phyloP scores from a whole-genome alignment of 2,329 filamentous ascomycete species.

The Penicillium sp. region DNA sequence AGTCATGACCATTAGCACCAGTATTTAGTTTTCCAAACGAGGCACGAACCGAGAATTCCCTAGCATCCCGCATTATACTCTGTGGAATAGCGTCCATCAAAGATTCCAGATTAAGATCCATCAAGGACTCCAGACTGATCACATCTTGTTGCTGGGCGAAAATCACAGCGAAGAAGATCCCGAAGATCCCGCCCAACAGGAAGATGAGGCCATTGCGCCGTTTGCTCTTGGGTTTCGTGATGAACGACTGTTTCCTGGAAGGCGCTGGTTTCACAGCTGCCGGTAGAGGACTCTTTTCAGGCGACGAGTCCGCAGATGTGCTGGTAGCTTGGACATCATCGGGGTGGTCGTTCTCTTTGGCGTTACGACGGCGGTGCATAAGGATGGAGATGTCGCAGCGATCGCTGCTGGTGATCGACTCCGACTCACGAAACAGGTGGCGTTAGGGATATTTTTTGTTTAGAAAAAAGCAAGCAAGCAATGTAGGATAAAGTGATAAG shows the following conservation, averaged over 20 bases:
- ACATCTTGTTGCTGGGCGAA: slow-evolving; percentile 89
- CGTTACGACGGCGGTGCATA: slow-evolving; percentile 49
- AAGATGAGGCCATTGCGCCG: slow-evolving; percentile 83
- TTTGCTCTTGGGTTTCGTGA: slow-evolving; percentile 60
- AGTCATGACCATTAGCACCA: background rate
- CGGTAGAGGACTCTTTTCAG: slow-evolving; percentile 1
- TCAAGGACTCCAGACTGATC: slow-evolving; percentile 77
- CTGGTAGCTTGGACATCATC: slow-evolving; percentile 29
- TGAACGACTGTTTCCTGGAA: slow-evolving; percentile 30
- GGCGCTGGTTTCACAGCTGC: background rate
- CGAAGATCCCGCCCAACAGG: slow-evolving; percentile 84
- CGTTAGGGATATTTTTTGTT: background rate
- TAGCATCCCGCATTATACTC: slow-evolving; percentile 82
- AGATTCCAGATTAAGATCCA: slow-evolving; percentile 78
- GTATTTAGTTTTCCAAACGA: background rate
- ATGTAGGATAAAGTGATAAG: background rate
- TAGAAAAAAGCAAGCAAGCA: background rate
- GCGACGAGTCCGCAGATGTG: slow-evolving; percentile 22
- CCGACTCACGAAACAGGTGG: background rate
- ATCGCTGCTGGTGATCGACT: slow-evolving; percentile 7
- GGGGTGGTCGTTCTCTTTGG: slow-evolving; percentile 37
- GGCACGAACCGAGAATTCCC: slow-evolving; percentile 74
- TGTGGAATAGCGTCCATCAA: slow-evolving; percentile 87
- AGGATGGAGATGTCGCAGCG: slow-evolving; percentile 20
- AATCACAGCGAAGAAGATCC: slow-evolving; percentile 84